Evolutionary conservation across 768 basidiomycete genomes (phyloP).

Genomic region (Tricholoma terreum): DNA sequence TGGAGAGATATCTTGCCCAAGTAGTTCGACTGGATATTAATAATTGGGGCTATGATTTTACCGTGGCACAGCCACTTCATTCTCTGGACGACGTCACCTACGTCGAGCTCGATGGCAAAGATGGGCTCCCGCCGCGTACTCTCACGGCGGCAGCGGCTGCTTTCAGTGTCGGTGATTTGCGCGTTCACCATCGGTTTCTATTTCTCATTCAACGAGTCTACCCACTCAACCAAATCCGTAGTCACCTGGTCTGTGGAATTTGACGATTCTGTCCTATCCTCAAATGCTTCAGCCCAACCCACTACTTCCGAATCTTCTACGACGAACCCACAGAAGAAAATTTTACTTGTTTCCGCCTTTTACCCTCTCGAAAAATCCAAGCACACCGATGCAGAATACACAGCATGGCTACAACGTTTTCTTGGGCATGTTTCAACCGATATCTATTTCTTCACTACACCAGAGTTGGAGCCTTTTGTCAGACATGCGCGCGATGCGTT

Average conservation of each 20-base stretch:
- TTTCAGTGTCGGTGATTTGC: neutral
- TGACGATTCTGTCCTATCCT: neutral
- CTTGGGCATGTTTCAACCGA: constrained; percentile 42
- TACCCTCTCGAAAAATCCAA: constrained; percentile 51
- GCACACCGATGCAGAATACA: constrained; percentile 45
- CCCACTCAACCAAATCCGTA: neutral
- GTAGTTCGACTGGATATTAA: too few species aligned
- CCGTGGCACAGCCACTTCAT: too few species aligned
- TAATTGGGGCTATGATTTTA: too few species aligned
- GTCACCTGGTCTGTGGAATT: neutral
- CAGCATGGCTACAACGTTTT: constrained; percentile 42
- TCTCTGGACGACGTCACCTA: too few species aligned
- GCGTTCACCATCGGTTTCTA: neutral
- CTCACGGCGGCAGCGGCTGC: neutral
- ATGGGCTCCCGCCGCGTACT: too few species aligned
- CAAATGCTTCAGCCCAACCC: neutral
- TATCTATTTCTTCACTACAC: constrained; percentile 53
- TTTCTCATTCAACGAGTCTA: neutral
- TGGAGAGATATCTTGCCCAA: too few species aligned
- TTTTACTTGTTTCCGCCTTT: constrained; percentile 55
- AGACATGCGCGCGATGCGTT: constrained; percentile 10
- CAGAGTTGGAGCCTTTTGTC: constrained; percentile 33
- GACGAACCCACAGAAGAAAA: constrained; percentile 2
- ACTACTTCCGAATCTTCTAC: neutral
- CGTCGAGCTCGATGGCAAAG: too few species aligned